Conservation (phyloP, 2,329 filamentous ascomycete genomes). For the Phialophora verrucosa region DNA sequence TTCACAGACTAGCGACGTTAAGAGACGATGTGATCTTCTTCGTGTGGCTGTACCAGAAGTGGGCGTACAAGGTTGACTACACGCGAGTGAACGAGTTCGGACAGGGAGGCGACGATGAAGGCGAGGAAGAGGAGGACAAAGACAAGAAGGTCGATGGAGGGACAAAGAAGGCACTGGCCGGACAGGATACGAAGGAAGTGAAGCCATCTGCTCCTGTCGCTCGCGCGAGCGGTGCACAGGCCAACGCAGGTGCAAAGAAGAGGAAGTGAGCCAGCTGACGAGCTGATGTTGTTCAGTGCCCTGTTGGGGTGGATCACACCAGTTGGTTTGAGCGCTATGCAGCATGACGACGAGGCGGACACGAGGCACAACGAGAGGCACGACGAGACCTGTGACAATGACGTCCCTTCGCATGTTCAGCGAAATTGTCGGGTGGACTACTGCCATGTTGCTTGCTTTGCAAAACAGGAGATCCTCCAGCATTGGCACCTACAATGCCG, state of each 20-base stretch:
- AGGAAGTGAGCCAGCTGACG: constrained; percentile 27
- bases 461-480: neutral
- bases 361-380: neutral
- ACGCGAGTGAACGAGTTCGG: constrained; percentile 95
- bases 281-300: neutral
- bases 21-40: constrained; percentile 98
- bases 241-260: constrained; percentile 36
- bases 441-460: neutral
- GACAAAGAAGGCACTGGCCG: constrained; percentile 30
- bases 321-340: neutral
- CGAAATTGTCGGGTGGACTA: neutral
- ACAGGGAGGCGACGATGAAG: constrained; percentile 92
- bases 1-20: constrained; percentile 90
- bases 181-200: constrained; percentile 37
- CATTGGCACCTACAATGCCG: neutral
- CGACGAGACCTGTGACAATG: neutral
- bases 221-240: constrained; percentile 33
- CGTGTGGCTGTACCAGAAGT: constrained; percentile 93
- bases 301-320: neutral
- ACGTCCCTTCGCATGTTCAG: neutral
- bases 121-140: constrained; percentile 60
- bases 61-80: constrained; percentile 90
- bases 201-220: constrained; percentile 35
- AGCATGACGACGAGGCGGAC: neutral
- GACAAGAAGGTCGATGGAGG: constrained; percentile 25